phyloP scores from a whole-genome alignment of 2,329 filamentous ascomycete genomes.

The Aspergillus pseudotamarii region DNA sequence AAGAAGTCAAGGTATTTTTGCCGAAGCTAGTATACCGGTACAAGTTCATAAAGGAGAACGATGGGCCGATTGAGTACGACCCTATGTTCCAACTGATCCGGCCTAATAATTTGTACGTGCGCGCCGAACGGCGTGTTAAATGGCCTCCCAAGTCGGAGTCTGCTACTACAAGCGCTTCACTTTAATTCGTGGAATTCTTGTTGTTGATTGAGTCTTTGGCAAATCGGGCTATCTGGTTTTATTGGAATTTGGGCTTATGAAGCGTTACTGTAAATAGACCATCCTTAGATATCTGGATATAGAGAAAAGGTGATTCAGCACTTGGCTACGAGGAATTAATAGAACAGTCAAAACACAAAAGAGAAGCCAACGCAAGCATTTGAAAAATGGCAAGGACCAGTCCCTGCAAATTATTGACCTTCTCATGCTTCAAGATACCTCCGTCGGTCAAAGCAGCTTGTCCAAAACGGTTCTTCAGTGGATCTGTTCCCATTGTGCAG shows the following conservation, averaged over 20 bases:
- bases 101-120: slow-evolving; percentile 29
- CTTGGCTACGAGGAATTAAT: neutral
- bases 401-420: neutral
- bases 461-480: neutral
- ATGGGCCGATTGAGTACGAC: slow-evolving; percentile 47
- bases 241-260: neutral
- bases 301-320: neutral
- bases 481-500: neutral
- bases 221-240: neutral
- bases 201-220: neutral
- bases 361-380: neutral
- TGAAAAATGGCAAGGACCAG: neutral
- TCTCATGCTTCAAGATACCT: neutral
- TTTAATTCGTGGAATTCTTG: neutral
- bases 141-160: slow-evolving; percentile 27
- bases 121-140: slow-evolving; percentile 23
- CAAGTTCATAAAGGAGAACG: slow-evolving; percentile 53
- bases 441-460: neutral
- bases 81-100: slow-evolving; percentile 33
- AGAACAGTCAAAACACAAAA: neutral
- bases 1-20: slow-evolving; percentile 60
- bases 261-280: neutral
- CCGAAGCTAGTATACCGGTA: slow-evolving; percentile 63
- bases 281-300: neutral
- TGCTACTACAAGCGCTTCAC: neutral